Base-by-base conservation (phyloP, 139 green algal species). In the Monoraphidium neglectum region DNA sequence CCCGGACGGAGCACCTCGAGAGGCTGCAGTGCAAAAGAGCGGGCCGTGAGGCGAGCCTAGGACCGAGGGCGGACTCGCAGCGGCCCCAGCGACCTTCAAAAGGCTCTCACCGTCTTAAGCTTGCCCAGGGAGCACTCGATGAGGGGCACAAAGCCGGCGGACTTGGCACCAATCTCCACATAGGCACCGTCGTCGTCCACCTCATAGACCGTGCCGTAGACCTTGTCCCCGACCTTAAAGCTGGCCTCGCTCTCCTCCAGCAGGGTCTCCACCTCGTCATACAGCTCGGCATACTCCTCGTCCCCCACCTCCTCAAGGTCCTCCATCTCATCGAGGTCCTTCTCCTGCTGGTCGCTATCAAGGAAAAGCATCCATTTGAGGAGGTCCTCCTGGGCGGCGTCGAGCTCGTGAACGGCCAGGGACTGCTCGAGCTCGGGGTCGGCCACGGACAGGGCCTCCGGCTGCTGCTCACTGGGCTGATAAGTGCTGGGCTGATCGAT, bases 121-220 rank as follows among this genome's bases (percentile, higher is more conserved):
- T 84, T 83, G 35, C 77, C 82, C 33, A 98, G 77, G n/a, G 89
- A 94, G 65, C 89, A 79, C 86, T 99, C 94, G 6, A 74, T 57
- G 4, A 89, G 76, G 0, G 96, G 90, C 72, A 88, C 92, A 72
- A 96, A 95, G 53, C 93, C 96, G 2, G 91, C 79, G 24, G 87
- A 84, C 89, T 99, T 99, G 36, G 88, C 90, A 57, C 96, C 96
- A 54, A 98, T 92, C 70, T 99, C 96, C 16, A 98, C 88, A 66
- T 93, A 96, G 1, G 91, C 96, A 36, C 94, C 96, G 38, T 91
- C 88, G 54, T 93, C 84, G 77, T 98, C 93, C 1, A 97, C 80
- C 56, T 88, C 82, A 73, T 92, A 92, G 26, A 97, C 88, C 5
- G 76, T 87, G 51, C 92, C 93, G n/a, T 61, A 78, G 23, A 97